Evolutionary conservation across 257 asterid genomes (phyloP), one percentile per base, ranked within the genome.

Genomic region (Striga asiatica): DNA sequence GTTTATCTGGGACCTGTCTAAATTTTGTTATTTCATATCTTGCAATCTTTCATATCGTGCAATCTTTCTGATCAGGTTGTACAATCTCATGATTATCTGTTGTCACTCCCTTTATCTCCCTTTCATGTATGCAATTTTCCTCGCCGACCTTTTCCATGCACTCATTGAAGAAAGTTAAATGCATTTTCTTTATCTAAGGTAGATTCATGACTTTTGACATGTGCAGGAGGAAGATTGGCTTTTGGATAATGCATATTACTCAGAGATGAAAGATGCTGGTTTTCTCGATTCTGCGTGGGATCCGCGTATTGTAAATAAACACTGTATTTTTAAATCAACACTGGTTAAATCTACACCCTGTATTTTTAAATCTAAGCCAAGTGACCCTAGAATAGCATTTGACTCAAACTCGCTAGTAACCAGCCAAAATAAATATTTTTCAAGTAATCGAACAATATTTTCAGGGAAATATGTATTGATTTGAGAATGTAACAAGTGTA

Each of bases 191-290:
- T 35, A 28, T 46, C 18, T 12, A 41, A 1, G 18, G 35, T 35
- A 16, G 46, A 32, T 13, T 45, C 21, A 31, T 54, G 22, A 47
- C 32, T 14, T 35, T 12, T 23, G 25, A 17, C 29, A 45, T 61
- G 13, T 73, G 54, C 81, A 88, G 97, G 95, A 88, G 71, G 89
- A 88, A 70, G 97, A 88, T 60, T 88, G 89, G 94, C 95, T 84
- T 55, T 66, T 88, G 77, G 95, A 88, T 60, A 78, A 74, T 48
- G 93, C 93, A 48, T 88, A 84, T 51, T 88, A 88, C 72, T 78
- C 95, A 19, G 97, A 88, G 78, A 88, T 88, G 97, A 80, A 76
- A 65, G 97, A 88, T 73, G 93, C 97, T 6, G 97, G 97, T 2
- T 88, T 88, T 68, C 80, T 82, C 48, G 93, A 88, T 59, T 69